A percentile compares a stretch with the other conserved stretches of the same genome.
phyloP scores from a whole-genome alignment of 139 green algal species.

The Chlamydomonas incerta region DNA sequence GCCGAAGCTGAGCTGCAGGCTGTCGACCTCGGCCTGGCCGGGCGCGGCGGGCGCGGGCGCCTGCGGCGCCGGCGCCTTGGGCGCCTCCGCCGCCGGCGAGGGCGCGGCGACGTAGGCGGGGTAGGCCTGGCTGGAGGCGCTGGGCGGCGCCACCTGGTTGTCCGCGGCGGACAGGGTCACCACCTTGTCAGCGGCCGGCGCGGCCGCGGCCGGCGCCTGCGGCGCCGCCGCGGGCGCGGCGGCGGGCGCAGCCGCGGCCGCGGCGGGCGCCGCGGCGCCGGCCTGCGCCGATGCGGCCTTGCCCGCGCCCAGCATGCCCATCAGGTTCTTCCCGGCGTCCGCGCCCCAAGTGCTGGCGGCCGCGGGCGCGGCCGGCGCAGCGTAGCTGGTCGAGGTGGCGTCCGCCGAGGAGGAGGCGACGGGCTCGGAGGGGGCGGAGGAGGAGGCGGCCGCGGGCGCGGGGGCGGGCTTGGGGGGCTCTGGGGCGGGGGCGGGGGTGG shows the following conservation, averaged over 20 bases:
- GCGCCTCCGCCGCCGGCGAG: neutral
- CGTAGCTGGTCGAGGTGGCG: neutral
- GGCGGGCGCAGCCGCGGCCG: neutral
- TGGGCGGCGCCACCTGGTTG: conserved; percentile 38
- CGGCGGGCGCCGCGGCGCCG: neutral
- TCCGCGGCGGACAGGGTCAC: conserved; percentile 40
- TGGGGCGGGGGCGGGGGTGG: conserved; percentile 16
- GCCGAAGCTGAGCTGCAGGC: conserved; percentile 55
- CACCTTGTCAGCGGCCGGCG: conserved; percentile 6
- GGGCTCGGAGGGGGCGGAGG: neutral
- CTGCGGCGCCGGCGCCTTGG: conserved; percentile 3
- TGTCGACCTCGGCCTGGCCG: conserved; percentile 30
- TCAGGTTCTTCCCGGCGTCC: conserved; percentile 32
- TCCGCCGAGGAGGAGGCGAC: neutral
- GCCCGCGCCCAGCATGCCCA: conserved; percentile 21
- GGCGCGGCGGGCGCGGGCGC: conserved; percentile 24
- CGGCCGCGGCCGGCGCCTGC: neutral
- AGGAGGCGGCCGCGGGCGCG: neutral
- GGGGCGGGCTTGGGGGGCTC: conserved; percentile 34
- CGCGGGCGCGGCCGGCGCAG: neutral
- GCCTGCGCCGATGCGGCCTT: neutral
- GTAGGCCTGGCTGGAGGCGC: conserved; percentile 15
- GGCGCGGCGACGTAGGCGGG: conserved; percentile 21
- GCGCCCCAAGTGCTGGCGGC: conserved; percentile 14
- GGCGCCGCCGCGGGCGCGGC: neutral